Base-by-base conservation (phyloP, 2,329 filamentous ascomycete species). In the Emmonsiellopsis sp. region DNA sequence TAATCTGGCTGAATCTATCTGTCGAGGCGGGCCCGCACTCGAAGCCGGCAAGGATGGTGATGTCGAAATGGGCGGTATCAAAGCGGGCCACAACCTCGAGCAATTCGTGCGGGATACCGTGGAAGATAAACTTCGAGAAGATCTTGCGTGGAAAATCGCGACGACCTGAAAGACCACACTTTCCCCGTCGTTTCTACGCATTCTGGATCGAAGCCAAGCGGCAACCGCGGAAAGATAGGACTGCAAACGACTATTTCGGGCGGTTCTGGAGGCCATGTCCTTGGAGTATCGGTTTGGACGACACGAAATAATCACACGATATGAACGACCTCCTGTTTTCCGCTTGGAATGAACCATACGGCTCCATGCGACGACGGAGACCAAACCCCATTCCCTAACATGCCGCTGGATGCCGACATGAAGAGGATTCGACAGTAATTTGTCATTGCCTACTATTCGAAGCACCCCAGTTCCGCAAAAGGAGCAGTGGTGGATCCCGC, bases 1-100 rank as follows among this genome's bases (percentile, higher is more conserved):
- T 59, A 78, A 84, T 57, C 73, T 76, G 44, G 89, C 86, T 35
- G 77, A 82, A 63, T 71, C 73, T 40, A 76, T 85, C 47, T 95
- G 90, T 68, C 85, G 75, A 55, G 73, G 75, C 30, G 67, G 65
- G 8, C 8, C 50, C 45, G 89, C 86, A 35, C 77, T 81, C 63
- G 70, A 73, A 44, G 76, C 84, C 48, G 73, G 62, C 52, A 66
- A 64, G 51, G 68, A 68, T 52, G 61, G 67, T 31, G 60, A 63
- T 11, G 57, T 65, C 6, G 67, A 70, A 41, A 72, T 69, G 50
- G 70, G 75, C 41, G 66, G 64, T 9, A 67, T 66, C 59, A 71
- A 73, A 16, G 74, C 56, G 6, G 59, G 67, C 7, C 57, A 61
- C n/a, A 64, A 78, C 59, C 70, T 86, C 65, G 78, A 76, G 62